Base-by-base conservation (phyloP, 495 filamentous ascomycete species). In the Viridothelium virens region DNA sequence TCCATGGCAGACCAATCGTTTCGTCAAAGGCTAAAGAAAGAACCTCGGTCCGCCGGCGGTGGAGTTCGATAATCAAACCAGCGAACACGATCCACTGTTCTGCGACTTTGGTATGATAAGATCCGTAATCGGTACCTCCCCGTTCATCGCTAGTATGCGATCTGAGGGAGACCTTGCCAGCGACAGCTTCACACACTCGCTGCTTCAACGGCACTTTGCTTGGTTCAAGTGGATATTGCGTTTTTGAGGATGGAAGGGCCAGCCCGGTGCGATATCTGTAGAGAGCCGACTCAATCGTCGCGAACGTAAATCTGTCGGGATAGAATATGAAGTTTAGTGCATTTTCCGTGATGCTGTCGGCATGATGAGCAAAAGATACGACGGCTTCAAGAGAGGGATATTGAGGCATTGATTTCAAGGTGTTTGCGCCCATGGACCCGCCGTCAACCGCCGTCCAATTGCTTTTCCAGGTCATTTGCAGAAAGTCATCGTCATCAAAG, bases 41-140 rank as follows among this genome's bases (percentile, higher is more conserved):
- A 2, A 87, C 84, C 71, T 96, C 91, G 5, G 88, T 86, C 71
- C 92, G 83, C 67, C 89, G 86, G 67, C 87, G 91, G 71, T 99
- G 89, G 33, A 99, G 82, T 72, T 97, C 92, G 12, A 86, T 79
- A 61, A 92, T 81, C 33, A 97, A 81, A 48, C 92, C 87, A 78
- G 89, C 94, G 76, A 94, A 95, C 56, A 90, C 83, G 50, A 88
- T 85, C 95, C 94, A 98, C 72, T 97, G 92, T 9, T 86, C 79
- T 72, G 92, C 86, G 48, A 87, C 87, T 38, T 88, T 85, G 38
- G 77, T 76, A 50, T 86, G 82, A 74, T 89, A 92, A 50, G 86
- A 83, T 14, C 85, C 81, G 67, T 89, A 89, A 67, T 94, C 88
- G 71, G 36, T n/a, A 53, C 11, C 3, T 7, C 6, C 31, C 7